Evolutionary conservation across 1,139 yeast genomes (phyloP).

Genomic region (Taiozyma sp.): DNA sequence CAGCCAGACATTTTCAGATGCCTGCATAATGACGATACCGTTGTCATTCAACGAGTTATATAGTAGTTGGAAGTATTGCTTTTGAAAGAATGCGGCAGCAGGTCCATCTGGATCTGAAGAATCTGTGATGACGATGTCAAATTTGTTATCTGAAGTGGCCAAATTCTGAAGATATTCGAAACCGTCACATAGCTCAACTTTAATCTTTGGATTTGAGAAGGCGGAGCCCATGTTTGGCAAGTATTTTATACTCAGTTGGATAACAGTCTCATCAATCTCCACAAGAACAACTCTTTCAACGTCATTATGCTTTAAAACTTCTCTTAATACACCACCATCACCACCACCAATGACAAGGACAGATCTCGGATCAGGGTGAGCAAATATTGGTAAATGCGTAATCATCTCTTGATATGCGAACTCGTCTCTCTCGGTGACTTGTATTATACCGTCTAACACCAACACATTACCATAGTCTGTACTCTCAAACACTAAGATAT

Average conservation of each 20-base stretch:
- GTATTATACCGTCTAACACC: conserved; percentile 81
- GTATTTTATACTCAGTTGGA: conserved; percentile 65
- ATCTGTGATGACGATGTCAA: conserved; percentile 89
- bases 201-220: conserved; percentile 65
- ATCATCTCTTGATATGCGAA: conserved; percentile 90
- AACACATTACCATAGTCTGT: conserved; percentile 77
- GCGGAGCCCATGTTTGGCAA: conserved; percentile 78
- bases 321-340: conserved; percentile 93
- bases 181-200: conserved; percentile 81
- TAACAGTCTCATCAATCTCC: conserved; percentile 88
- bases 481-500: conserved; percentile 63
- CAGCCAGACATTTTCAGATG: conserved; percentile 90
- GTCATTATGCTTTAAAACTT: conserved; percentile 68
- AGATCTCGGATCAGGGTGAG: conserved; percentile 66
- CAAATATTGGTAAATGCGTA: conserved; percentile 70
- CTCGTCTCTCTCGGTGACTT: conserved; percentile 87
- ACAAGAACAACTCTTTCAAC: conserved; percentile 74
- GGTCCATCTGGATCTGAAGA: conserved; percentile 99
- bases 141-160: conserved; percentile 34
- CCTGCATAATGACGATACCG: conserved; percentile 88
- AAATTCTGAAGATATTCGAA: conserved; percentile 62
- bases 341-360: conserved; percentile 94
- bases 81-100: conserved; percentile 88
- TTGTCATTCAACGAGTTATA: conserved; percentile 59
- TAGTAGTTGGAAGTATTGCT: conserved; percentile 70